Evolutionary conservation across 768 basidiomycete species (phyloP), one percentile per base, ranked within the genome.

Genomic region (Pisolithus sp.): DNA sequence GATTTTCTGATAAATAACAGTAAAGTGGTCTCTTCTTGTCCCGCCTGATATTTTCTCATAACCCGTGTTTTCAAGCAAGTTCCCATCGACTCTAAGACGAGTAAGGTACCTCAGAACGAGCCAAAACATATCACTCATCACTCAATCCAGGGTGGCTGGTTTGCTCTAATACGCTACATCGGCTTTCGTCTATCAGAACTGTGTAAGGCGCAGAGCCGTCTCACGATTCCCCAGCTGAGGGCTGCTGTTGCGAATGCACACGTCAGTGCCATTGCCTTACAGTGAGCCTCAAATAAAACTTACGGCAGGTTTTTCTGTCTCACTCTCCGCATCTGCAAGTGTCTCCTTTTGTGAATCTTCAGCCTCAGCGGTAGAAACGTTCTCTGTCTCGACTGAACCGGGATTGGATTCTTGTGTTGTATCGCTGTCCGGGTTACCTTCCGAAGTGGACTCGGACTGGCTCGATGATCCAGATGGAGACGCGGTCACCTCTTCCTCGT

Each of bases 401-500:
- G 46, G 15, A 20, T 46, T 26, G 8, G 21, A 24, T 43, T 37
- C 43, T n/a, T 53, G 20, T 30, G 48, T 12, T 17, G 28, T 21
- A 44, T 17, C n/a, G 4, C 40, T 45, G 18, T 45, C 50, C 12
- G 52, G 48, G 28, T 13, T 24, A 4, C 42, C 13, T 48, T 45
- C 51, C 2, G 42, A 17, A 26, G 49, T 43, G 5, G 53, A 12
- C 23, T 30, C 39, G 18, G 40, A 10, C 28, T 54, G 51, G 3
- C 38, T 17, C 38, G 42, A 26, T 26, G 53, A 48, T 15, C 53
- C 43, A 30, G 50, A 48, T 39, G 24, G 39, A 24, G 53, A 20
- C 21, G 53, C 48, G 10, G 52, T 59, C 34, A 57, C 56, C 20
- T 10, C 55, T 34, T 62, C 63, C 41, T 71, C 66, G 17, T 28